Evolutionary conservation across 495 filamentous ascomycete genomes (phyloP).

Genomic region (Aspergillus sclerotiicarbonarius): DNA sequence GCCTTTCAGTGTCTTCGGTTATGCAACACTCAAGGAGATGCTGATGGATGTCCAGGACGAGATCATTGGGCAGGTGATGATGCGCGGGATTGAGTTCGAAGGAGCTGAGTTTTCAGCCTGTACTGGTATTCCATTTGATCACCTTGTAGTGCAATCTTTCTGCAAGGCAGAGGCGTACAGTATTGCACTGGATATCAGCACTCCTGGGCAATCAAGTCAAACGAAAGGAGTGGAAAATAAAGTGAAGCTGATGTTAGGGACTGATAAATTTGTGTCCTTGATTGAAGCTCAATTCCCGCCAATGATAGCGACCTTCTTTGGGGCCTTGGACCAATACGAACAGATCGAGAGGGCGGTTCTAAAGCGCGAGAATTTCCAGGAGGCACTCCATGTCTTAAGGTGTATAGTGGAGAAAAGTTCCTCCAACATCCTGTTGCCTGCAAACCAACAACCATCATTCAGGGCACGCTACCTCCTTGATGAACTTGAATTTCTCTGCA

Average conservation of each 20-base stretch:
- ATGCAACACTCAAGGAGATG: slow-evolving; percentile 64
- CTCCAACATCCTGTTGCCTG: slow-evolving; percentile 58
- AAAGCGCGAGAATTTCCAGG: slow-evolving; percentile 56
- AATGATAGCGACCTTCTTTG: slow-evolving; percentile 72
- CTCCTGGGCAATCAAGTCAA: slow-evolving; percentile 46
- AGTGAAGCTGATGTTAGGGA: slow-evolving; percentile 66
- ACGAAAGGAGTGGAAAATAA: slow-evolving; percentile 65
- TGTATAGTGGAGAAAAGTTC: slow-evolving; percentile 63
- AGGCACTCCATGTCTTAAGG: slow-evolving; percentile 60
- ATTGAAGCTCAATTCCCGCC: slow-evolving; percentile 68
- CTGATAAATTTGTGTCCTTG: slow-evolving; percentile 57
- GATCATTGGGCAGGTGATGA: slow-evolving; percentile 75
- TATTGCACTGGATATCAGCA: slow-evolving; percentile 72
- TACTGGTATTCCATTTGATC: slow-evolving; percentile 51
- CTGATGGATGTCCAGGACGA: slow-evolving; percentile 75
- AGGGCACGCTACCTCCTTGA: slow-evolving; percentile 69
- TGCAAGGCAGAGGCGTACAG: slow-evolving; percentile 80
- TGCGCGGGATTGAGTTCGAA: slow-evolving; percentile 70
- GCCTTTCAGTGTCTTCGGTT: slow-evolving; percentile 81
- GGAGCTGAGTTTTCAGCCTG: slow-evolving; percentile 54
- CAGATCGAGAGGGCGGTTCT: slow-evolving; percentile 70
- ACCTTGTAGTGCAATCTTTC: slow-evolving; percentile 68
- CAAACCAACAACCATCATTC: slow-evolving; percentile 84
- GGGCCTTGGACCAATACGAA: slow-evolving; percentile 68
- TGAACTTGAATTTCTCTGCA: slow-evolving; percentile 74